Conservation (phyloP, 169 alveolate genomes). For the Babesia sp. region DNA sequence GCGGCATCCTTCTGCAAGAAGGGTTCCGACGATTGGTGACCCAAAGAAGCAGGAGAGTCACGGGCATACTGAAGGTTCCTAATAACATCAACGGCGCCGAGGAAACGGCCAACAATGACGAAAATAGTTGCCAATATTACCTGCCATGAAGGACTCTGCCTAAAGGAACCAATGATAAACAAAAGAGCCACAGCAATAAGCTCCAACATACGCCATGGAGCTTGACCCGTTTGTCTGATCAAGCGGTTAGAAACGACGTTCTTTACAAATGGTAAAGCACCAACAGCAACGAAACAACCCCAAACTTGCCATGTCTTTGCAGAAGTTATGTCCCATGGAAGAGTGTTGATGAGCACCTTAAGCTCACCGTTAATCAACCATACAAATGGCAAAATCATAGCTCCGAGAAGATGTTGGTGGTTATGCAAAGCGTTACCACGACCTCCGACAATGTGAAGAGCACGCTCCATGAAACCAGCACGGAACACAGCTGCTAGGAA, state of each 20-base stretch:
- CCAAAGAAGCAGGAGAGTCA: slow-evolving; percentile 23
- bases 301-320: slow-evolving; percentile 86
- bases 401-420: slow-evolving; percentile 89
- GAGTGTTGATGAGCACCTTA: slow-evolving; percentile 64
- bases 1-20: slow-evolving; percentile 62
- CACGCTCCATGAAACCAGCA: slow-evolving; percentile 89
- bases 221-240: slow-evolving; percentile 91
- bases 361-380: slow-evolving; percentile 82
- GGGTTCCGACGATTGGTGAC: slow-evolving; percentile 56
- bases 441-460: slow-evolving; percentile 89
- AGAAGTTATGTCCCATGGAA: slow-evolving; percentile 78
- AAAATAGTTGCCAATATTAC: slow-evolving; percentile 50
- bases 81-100: slow-evolving; percentile 68
- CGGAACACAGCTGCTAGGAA: slow-evolving; percentile 88
- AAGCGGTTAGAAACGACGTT: slow-evolving; percentile 89
- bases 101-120: slow-evolving; percentile 61
- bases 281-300: slow-evolving; percentile 91
- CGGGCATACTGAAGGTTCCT: slow-evolving; percentile 46
- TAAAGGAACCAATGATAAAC: slow-evolving; percentile 84
- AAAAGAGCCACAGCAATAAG: slow-evolving; percentile 86
- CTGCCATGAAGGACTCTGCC: slow-evolving; percentile 65
- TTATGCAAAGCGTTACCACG: slow-evolving; percentile 89
- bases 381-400: slow-evolving; percentile 82
- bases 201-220: slow-evolving; percentile 91
- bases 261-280: slow-evolving; percentile 89